Evolutionary conservation across 1,139 yeast genomes (phyloP), one percentile per base, ranked within the genome.

Genomic region (Yamadazyma oceani): DNA sequence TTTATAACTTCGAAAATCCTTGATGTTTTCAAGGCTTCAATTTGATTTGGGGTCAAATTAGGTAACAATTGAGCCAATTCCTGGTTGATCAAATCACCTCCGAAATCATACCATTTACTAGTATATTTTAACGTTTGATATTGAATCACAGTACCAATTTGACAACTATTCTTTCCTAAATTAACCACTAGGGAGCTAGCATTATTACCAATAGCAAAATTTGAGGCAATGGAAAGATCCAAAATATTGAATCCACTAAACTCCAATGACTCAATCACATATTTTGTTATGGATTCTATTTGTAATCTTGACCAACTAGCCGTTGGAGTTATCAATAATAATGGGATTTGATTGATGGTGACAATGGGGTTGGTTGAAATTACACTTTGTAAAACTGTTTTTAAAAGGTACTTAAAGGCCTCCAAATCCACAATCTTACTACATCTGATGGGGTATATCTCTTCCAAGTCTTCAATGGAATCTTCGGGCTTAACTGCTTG

Each of bases 111-210:
- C 14, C 73, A 66, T 36, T 66, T 64, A 26, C 75, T 68, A 2
- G 89, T 82, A 51, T 73, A 73, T 34, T 72, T 73, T 31, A 83
- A 60, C 4, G 77, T 71, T 42, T 80, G 80, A 52, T 79, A 86
- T 41, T 86, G 94, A 32, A 85, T 62, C 17, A 92, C 78, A 1
- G 96, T 94, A 5, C 83, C 73, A 28, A 92, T 70, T 55, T 88
- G 96, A 2, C 88, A 78, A 49, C 81, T 77, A 30, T 82, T 78
- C 42, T 72, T 68, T 15, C 97, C 97, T 31, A 92, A 73, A 58
- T 92, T 95, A 32, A 92, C 80, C 16, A 92, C 87, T 27, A 84
- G 62, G 1, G 92, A 76, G 40, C 73, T 78, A 14, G 80, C 65
- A 22, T 72, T 66, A 44, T 73, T 63, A 2, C 83, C 80, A 55